Base-by-base conservation (phyloP, 1,284 basidiomycete genomes). In the Ustilago curta region DNA sequence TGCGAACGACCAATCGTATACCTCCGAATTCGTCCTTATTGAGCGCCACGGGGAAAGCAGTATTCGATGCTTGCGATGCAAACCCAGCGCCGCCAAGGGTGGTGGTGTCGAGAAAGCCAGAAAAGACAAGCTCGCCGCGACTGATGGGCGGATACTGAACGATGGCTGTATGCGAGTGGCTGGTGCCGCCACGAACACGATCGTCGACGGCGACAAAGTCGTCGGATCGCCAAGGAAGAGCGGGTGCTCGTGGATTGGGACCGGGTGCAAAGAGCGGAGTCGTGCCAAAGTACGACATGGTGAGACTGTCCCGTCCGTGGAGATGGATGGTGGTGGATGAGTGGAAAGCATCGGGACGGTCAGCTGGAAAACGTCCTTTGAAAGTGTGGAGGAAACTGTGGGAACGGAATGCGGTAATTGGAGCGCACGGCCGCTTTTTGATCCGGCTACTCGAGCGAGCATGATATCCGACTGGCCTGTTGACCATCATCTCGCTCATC, bases 11-110 rank as follows among this genome's bases (percentile, higher is more conserved):
- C n/a, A 80, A 39, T 16, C 70, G 58, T 3, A 80, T 60, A 4
- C 78, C 78, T 0, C 25, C 27, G 43, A 50, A 78, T 18, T 53
- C 32, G 11, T 70, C 47, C 45, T 61, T 67, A 39, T 12, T 44
- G 18, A 81, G 64, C 16, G 45, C 44, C 39, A 66, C 58, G 21
- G 74, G 78, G 23, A 76, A 66, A 3, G 54, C 19, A 8, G 50
- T 50, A n/a, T 79, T 67, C 51, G 86, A 84, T 0, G 84, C 78
- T 66, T 88, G 87, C 6, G 87, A 88, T 0, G 88, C 87, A 65
- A 88, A 88, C 0, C 88, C 88, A 9, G 87, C 87, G 8, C 87
- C 87, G 8, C 87, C 87, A 23, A 88, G 85, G 0, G 87, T 87
- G 18, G 83, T 81, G 57, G 85, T 88, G 63, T 88, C 77, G 51